A percentile compares a stretch with the other conserved stretches of the same genome.
Conservation (phyloP, 768 basidiomycete species). For the Serendipita sp. region DNA sequence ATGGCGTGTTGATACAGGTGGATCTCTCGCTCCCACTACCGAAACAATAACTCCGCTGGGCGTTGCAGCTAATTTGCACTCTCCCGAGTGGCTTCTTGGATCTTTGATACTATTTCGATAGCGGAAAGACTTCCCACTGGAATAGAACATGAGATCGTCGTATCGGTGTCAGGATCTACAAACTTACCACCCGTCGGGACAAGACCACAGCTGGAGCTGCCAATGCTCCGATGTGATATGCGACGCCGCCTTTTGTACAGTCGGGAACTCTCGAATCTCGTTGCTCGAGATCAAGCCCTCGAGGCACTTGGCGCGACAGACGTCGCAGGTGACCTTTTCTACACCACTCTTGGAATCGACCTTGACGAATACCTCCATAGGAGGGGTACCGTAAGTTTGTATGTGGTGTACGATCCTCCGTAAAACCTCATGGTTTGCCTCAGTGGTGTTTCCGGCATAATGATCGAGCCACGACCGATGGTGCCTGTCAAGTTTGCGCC, state of each 20-base stretch:
- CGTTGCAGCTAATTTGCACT: not conserved
- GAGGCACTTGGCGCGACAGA: not conserved
- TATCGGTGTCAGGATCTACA: not conserved
- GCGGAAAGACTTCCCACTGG: not conserved
- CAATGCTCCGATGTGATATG: not conserved
- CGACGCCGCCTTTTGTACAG: not conserved
- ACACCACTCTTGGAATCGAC: not conserved
- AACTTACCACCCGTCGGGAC: not conserved
- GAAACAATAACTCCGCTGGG: too few relatives aligned
- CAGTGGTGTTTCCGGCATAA: not conserved
- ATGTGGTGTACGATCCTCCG: not conserved
- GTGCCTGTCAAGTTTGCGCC: not conserved
- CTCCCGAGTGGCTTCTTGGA: not conserved
- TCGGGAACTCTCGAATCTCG: not conserved
- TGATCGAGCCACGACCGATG: not conserved
- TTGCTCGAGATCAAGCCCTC: not conserved
- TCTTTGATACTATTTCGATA: not conserved
- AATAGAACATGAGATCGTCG: not conserved
- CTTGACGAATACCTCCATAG: not conserved
- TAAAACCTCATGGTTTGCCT: not conserved
- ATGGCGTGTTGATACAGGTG: too few relatives aligned
- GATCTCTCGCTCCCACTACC: too few relatives aligned
- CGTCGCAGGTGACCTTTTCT: not conserved
- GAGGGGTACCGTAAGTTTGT: not conserved
- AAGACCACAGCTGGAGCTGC: not conserved